Conservation (phyloP, 106 monocot genomes). For the Amphibolis antarctica region DNA sequence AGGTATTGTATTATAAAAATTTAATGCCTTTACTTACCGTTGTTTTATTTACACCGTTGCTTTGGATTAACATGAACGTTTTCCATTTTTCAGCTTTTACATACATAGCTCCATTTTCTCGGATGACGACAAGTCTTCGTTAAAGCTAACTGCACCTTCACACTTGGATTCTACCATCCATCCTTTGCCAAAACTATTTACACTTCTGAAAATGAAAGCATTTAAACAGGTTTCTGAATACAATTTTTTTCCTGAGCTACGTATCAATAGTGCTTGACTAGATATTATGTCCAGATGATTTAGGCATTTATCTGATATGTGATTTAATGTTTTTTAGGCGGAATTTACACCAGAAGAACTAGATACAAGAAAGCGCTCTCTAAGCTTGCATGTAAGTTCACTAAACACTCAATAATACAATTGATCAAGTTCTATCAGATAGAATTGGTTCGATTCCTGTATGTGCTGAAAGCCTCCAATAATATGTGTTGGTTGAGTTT, state of each 20-base stretch:
- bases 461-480: too few species aligned
- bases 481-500: too few species aligned
- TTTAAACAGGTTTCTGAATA: slow-evolving; percentile 33
- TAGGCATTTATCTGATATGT: background rate
- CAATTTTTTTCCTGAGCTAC: background rate
- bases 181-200: slow-evolving; percentile 58
- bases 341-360: slow-evolving; percentile 76
- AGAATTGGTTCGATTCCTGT: too few species aligned
- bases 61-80: too few species aligned
- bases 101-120: slow-evolving; percentile 66
- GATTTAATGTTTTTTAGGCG: slow-evolving; percentile 31
- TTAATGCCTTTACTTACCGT: background rate
- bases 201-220: slow-evolving; percentile 46
- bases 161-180: slow-evolving; percentile 24
- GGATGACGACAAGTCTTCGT: slow-evolving; percentile 35
- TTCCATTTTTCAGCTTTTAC: slow-evolving; percentile 49
- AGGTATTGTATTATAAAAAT: slow-evolving; percentile 30
- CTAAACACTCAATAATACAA: background rate
- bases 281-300: background rate
- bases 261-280: background rate
- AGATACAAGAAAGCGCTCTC: slow-evolving; percentile 39
- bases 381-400: slow-evolving; percentile 37
- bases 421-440: background rate
- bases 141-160: slow-evolving; percentile 29
- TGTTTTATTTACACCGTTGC: background rate